Conservation (phyloP, 148 eudicot species). For the Drosera capensis region DNA sequence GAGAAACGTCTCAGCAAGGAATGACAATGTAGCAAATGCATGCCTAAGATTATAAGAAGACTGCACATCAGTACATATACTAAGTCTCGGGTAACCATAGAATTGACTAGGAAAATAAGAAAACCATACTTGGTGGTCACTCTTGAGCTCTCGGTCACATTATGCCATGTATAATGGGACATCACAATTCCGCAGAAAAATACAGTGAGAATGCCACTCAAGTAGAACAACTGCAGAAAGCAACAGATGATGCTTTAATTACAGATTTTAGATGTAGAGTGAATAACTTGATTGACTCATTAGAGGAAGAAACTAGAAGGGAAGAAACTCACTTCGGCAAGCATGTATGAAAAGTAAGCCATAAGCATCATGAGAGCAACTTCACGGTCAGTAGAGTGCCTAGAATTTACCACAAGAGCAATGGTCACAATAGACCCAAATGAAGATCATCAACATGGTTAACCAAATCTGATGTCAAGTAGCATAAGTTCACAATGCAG, state of each 20-base stretch:
- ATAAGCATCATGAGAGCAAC: constrained; percentile 42
- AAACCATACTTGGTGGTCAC: constrained; percentile 27
- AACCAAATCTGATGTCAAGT: too few species aligned
- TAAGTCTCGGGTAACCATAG: neutral
- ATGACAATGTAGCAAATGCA: constrained; percentile 41
- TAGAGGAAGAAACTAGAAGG: constrained; percentile 3
- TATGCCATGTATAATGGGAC: constrained; percentile 61
- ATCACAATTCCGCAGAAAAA: constrained; percentile 52
- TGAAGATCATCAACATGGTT: too few species aligned
- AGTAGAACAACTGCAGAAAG: constrained; percentile 31
- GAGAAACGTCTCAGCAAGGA: constrained; percentile 34
- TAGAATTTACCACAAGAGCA: constrained; percentile 12
- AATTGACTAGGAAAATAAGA: neutral
- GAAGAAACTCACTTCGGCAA: constrained; percentile 30
- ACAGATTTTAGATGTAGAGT: too few species aligned
- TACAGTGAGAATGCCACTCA: constrained; percentile 51
- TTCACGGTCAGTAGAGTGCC: constrained; percentile 46
- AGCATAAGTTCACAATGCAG: too few species aligned
- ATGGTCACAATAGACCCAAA: neutral
- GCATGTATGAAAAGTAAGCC: constrained; percentile 50
- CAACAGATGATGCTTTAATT: too few species aligned
- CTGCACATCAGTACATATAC: neutral
- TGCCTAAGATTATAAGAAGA: constrained; percentile 19
- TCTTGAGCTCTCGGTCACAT: constrained; percentile 45
- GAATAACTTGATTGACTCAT: neutral